phyloP scores from a whole-genome alignment of 495 filamentous ascomycete genomes.

The Penicillium pulvis region DNA sequence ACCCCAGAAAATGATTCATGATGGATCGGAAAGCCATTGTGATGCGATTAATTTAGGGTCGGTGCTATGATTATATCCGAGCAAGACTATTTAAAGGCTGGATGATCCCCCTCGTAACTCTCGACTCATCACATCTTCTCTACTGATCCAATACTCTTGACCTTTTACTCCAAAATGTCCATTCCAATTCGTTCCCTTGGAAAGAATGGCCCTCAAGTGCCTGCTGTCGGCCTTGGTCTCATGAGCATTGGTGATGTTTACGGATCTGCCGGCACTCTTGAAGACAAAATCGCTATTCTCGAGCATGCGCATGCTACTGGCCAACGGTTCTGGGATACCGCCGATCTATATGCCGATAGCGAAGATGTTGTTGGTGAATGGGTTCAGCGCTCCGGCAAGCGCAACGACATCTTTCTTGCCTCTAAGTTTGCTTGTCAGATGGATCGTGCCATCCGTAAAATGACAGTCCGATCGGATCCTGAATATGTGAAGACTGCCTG shows the following conservation, averaged over 20 bases:
- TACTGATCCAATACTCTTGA: not conserved
- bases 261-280: constrained; percentile 39
- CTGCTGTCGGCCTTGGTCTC: constrained; percentile 55
- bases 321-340: constrained; percentile 60
- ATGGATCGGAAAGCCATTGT: no score
- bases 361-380: constrained; percentile 58
- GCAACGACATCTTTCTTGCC: constrained; percentile 58
- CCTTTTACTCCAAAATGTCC: constrained; percentile 14
- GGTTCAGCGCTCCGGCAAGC: constrained; percentile 57
- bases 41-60: no score
- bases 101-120: not conserved
- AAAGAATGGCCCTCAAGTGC: constrained; percentile 54
- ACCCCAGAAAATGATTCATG: not conserved
- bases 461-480: constrained; percentile 46
- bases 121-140: not conserved
- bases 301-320: constrained; percentile 56
- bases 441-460: constrained; percentile 12
- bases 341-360: constrained; percentile 48
- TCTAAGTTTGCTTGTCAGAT: constrained; percentile 53
- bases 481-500: constrained; percentile 55
- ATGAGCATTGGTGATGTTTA: constrained; percentile 56
- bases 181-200: constrained; percentile 45
- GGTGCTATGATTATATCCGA: constrained; percentile 2
- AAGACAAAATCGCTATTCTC: constrained; percentile 35
- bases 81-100: constrained; percentile 11